A percentile compares a stretch with the other conserved stretches of the same genome.
Evolutionary conservation across 2,329 filamentous ascomycete species (phyloP).

Genomic region (Albifimbria verrucaria): DNA sequence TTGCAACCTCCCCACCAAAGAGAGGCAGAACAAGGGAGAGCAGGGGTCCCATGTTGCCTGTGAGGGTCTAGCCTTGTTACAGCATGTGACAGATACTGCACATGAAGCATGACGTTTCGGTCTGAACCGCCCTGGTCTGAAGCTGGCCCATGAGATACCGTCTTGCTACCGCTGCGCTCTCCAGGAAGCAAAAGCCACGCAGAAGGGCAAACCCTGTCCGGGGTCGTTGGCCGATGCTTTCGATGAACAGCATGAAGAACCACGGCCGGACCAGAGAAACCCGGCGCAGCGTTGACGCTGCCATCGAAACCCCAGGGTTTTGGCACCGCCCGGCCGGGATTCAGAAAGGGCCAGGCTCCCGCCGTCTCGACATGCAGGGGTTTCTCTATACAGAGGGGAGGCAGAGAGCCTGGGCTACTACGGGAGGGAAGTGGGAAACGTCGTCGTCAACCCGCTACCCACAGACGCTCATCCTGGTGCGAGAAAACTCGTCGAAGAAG

Average conservation of each 20-base stretch:
- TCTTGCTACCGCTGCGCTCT: conserved; percentile 3
- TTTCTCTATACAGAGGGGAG: background rate
- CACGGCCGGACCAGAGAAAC: background rate
- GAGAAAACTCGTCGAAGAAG: too few relatives aligned
- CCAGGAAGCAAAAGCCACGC: too few relatives aligned
- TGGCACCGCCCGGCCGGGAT: background rate
- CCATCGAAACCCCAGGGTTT: background rate
- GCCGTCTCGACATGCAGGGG: background rate
- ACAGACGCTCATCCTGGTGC: too few relatives aligned
- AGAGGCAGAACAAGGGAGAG: conserved; percentile 6
- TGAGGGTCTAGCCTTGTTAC: conserved; percentile 25
- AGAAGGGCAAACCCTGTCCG: too few relatives aligned
- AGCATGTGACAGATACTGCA: conserved; percentile 17
- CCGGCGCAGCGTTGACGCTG: background rate
- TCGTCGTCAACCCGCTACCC: too few relatives aligned
- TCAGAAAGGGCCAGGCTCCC: too few relatives aligned
- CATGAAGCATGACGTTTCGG: conserved; percentile 17
- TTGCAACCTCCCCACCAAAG: background rate
- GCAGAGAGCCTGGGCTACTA: background rate
- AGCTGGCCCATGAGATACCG: conserved; percentile 3
- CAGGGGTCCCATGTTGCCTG: background rate
- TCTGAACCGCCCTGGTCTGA: conserved; percentile 7
- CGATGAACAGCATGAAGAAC: background rate
- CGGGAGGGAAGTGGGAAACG: too few relatives aligned
- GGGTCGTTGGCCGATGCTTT: too few relatives aligned